Evolutionary conservation across 106 monocot species (phyloP), one percentile per base, ranked within the genome.

Genomic region (Dioscorea dumetorum): DNA sequence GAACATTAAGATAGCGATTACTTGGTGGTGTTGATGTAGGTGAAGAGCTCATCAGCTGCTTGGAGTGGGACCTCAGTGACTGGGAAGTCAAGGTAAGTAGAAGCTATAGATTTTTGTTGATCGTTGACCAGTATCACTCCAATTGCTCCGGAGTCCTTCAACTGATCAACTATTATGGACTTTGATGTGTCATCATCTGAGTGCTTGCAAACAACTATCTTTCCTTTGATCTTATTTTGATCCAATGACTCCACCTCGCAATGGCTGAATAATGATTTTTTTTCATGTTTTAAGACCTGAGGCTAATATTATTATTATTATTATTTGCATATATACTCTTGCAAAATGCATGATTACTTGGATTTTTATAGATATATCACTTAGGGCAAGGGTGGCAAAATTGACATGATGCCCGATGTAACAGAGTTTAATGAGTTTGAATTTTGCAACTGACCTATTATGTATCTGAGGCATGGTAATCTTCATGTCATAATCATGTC

Each of bases 1-100:
- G 28, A 28, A 28, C 2, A 16, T 8, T 2, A 34, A 33, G 63
- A 0, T 4, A 17, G 12, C 19, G 12, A 17, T 20, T 82, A 87
- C 93, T 80, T 83, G 57, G 82, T 85, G 17, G 94, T 84, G 33
- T 87, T 82, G 69, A 94, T 82, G 80, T 94, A 90, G 49, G 65
- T 67, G 50, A 71, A 58, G 22, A 94, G 69, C 24, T 70, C 61
- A 3, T 34, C 58, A 12, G 78, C 84, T 22, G 67, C 90, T 50
- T 80, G 52, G 0, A 70, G 66, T n/a, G 82, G 67, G 64, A 94
- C 54, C 14, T 79, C 74, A 1, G 94, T 76, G 10, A 70, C 78
- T 0, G 87, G 87, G 35, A 90, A 84, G 11, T 32, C 15, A 19
- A 68, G 9, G 57, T 65, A 90, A 51, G 67, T 12, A 24, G 51